Percentiles rank a stretch among this genome's conserved stretches.
These are phyloP conservation scores for Elaeis guineensis DNA, from an alignment of 176 grass and related monocot species.

Conservation along the genomic window DNA sequence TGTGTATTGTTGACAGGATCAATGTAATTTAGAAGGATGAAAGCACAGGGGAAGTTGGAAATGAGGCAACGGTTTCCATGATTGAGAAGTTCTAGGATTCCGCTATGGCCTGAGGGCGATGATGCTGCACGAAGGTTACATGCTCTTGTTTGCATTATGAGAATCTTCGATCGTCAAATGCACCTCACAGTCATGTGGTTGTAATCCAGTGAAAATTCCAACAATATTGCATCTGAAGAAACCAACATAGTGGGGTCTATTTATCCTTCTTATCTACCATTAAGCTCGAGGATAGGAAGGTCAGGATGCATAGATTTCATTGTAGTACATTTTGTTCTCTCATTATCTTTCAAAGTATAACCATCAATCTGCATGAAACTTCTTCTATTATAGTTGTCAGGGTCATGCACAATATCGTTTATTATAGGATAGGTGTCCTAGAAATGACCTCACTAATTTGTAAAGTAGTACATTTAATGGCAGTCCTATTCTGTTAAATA, in stretches of 20 bases:
- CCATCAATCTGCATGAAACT: too few species aligned
- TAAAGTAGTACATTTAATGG: too few species aligned
- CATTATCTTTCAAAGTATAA: background rate
- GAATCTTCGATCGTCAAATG: too few species aligned
- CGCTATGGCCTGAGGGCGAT: constrained; percentile 38
- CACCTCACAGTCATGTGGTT: too few species aligned
- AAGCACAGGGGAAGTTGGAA: background rate
- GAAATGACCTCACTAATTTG: too few species aligned
- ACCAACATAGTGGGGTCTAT: constrained; percentile 21
- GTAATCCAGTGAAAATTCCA: constrained; percentile 25
- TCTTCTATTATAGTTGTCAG: too few species aligned
- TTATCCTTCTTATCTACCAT: constrained; percentile 33
- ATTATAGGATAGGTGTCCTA: too few species aligned
- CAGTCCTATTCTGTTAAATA: too few species aligned
- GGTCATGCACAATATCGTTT: too few species aligned
- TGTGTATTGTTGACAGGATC: too few species aligned
- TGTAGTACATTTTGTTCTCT: constrained; percentile 26
- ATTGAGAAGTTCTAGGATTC: constrained; percentile 79
- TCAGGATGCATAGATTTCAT: constrained; percentile 52
- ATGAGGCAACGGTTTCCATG: constrained; percentile 28
- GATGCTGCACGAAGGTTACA: constrained; percentile 26
- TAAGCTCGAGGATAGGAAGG: constrained; percentile 56
- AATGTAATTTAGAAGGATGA: too few species aligned
- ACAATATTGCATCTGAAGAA: constrained; percentile 39
- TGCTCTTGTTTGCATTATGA: too few species aligned